phyloP scores from a whole-genome alignment of 2,329 filamentous ascomycete genomes.

The Aspergillus ibericus region DNA sequence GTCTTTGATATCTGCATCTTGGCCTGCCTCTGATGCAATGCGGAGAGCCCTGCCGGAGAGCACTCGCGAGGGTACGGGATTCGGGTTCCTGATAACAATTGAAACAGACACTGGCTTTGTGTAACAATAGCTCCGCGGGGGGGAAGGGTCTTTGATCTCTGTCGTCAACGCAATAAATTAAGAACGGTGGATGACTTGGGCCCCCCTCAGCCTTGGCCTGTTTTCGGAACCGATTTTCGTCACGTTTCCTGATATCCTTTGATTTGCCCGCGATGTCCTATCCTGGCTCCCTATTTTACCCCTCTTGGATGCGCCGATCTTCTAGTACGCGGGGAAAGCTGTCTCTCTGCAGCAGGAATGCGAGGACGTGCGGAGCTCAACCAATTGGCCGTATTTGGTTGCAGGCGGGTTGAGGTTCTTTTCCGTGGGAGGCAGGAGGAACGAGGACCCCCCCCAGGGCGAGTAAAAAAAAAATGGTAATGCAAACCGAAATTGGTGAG shows the following conservation, averaged over 20 bases:
- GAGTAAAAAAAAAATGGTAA: slow-evolving; percentile 6
- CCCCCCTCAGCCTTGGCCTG: slow-evolving; percentile 5
- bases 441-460: slow-evolving; percentile 10
- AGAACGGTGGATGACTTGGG: slow-evolving; percentile 16
- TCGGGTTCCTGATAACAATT: slow-evolving; percentile 26
- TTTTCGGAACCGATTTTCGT: slow-evolving; percentile 16
- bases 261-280: slow-evolving; percentile 22
- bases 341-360: slow-evolving; percentile 29
- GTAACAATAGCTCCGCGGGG: slow-evolving; percentile 21
- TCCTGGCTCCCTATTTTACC: slow-evolving; percentile 21
- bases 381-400: slow-evolving; percentile 31
- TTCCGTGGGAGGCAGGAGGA: background rate
- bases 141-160: slow-evolving; percentile 8
- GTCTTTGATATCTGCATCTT: slow-evolving; percentile 48
- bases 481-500: slow-evolving; percentile 16
- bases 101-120: slow-evolving; percentile 21
- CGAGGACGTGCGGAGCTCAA: slow-evolving; percentile 27
- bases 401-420: slow-evolving; percentile 15
- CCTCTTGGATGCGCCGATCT: slow-evolving; percentile 33
- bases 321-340: slow-evolving; percentile 37
- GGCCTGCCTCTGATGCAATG: slow-evolving; percentile 41
- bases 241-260: slow-evolving; percentile 16
- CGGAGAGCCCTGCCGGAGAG: slow-evolving; percentile 45
- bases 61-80: slow-evolving; percentile 32
- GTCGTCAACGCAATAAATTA: slow-evolving; percentile 12